These are phyloP conservation scores for Talaromyces sp. DNA, from an alignment of 2,329 filamentous ascomycete genomes.

Conservation along the genomic window DNA sequence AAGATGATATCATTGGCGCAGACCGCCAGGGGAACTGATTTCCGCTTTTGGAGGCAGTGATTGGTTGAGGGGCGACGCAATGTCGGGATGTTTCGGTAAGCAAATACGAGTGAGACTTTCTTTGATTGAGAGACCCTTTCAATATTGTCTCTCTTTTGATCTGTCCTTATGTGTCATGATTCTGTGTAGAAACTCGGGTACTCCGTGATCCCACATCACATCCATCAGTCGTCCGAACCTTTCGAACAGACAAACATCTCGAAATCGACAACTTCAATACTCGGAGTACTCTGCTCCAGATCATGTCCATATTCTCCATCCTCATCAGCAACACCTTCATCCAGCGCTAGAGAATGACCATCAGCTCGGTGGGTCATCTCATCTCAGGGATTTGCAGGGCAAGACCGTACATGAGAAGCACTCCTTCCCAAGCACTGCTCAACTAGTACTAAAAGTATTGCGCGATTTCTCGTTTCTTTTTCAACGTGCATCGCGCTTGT, in stretches of 20 bases:
- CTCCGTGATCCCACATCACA: not conserved
- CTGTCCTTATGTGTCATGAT: not conserved
- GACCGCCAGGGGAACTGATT: not conserved
- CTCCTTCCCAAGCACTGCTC: too few species aligned
- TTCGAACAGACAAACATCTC: not conserved
- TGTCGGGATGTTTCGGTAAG: slow-evolving; percentile 10
- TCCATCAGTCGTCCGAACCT: not conserved
- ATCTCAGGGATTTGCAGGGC: not conserved
- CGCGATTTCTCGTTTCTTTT: slow-evolving; percentile 2
- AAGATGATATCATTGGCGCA: slow-evolving; percentile 18
- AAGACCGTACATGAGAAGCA: not conserved
- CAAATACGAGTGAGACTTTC: not conserved
- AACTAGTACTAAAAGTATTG: not conserved
- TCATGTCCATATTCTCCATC: not conserved
- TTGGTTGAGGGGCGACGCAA: not conserved
- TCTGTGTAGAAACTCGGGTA: not conserved
- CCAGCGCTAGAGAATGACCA: not conserved
- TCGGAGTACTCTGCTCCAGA: slow-evolving; percentile 8
- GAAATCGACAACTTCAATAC: not conserved
- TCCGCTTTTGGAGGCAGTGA: not conserved
- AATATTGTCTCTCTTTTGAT: too few species aligned
- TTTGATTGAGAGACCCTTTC: too few species aligned
- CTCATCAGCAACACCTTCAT: not conserved
- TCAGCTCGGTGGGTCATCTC: not conserved
- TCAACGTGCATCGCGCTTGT: not conserved